These are phyloP conservation scores for Xerocomellus amylosporus DNA, from an alignment of 768 basidiomycete genomes.

Conservation along the genomic window DNA sequence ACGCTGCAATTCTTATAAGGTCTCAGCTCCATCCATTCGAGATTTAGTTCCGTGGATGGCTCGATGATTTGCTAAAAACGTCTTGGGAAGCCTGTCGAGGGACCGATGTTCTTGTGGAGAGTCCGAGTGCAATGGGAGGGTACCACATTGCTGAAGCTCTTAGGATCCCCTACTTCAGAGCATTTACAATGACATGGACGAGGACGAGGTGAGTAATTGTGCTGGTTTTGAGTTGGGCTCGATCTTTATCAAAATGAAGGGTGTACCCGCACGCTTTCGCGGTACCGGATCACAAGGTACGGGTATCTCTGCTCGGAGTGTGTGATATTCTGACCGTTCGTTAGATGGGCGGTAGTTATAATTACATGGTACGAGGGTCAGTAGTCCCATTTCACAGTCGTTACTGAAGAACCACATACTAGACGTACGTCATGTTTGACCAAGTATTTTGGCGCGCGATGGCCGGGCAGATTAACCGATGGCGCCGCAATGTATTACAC, in stretches of 20 bases:
- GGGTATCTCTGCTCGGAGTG: slow-evolving; percentile 9
- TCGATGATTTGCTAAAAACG: slow-evolving; percentile 92
- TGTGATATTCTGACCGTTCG: slow-evolving; percentile 15
- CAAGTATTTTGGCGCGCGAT: slow-evolving; percentile 97
- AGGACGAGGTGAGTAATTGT: slow-evolving; percentile 62
- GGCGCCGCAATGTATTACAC: slow-evolving; percentile 75
- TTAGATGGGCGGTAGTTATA: slow-evolving; percentile 94
- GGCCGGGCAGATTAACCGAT: slow-evolving; percentile 91
- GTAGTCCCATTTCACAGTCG: neutral
- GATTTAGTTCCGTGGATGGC: slow-evolving; percentile 89
- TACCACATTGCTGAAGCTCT: slow-evolving; percentile 96
- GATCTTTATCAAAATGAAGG: slow-evolving; percentile 35
- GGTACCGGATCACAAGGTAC: slow-evolving; percentile 90
- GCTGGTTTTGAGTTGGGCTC: neutral
- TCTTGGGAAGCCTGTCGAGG: slow-evolving; percentile 97
- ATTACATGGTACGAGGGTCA: slow-evolving; percentile 80
- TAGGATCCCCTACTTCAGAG: slow-evolving; percentile 88
- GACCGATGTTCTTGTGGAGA: slow-evolving; percentile 91
- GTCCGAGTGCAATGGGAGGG: slow-evolving; percentile 96
- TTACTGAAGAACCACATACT: slow-evolving; percentile 3
- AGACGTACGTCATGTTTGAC: slow-evolving; percentile 97
- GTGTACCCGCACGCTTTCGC: slow-evolving; percentile 98
- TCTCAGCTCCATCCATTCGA: slow-evolving; percentile 4
- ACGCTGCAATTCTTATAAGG: neutral
- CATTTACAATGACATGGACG: slow-evolving; percentile 98